These are phyloP conservation scores for Boletus reticuloceps DNA, from an alignment of 768 basidiomycete genomes.

Conservation along the genomic window DNA sequence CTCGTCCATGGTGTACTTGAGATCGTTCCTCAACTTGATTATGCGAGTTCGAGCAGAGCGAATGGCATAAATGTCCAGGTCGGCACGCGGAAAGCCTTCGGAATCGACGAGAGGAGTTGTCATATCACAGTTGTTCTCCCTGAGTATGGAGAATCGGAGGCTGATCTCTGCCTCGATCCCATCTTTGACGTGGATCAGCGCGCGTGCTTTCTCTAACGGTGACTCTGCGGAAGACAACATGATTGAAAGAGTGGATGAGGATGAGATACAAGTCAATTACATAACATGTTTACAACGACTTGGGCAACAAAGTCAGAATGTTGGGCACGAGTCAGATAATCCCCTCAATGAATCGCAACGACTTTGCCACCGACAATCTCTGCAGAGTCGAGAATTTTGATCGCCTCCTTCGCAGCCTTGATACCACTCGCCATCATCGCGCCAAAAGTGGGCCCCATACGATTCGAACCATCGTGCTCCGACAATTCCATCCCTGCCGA, in stretches of 20 bases:
- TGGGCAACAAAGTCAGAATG: too few species aligned
- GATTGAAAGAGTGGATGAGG: too few species aligned
- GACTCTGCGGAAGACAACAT: constrained; percentile 41
- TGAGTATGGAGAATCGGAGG: constrained; percentile 58
- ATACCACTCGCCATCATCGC: constrained; percentile 78
- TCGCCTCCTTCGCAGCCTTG: constrained; percentile 66
- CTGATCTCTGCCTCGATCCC: constrained; percentile 71
- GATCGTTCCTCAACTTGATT: constrained; percentile 81
- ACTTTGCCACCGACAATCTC: constrained; percentile 56
- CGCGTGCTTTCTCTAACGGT: constrained; percentile 56
- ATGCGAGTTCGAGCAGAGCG: constrained; percentile 72
- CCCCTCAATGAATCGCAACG: constrained; percentile 30
- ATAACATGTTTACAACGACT: constrained; percentile 5
- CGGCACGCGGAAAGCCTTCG: constrained; percentile 87
- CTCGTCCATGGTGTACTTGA: constrained; percentile 57
- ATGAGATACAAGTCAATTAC: background rate
- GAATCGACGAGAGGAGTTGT: constrained; percentile 74
- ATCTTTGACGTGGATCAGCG: constrained; percentile 67
- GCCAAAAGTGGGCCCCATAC: constrained; percentile 78
- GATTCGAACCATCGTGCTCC: constrained; percentile 76
- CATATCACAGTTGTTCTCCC: constrained; percentile 61
- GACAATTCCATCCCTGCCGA: constrained; percentile 76
- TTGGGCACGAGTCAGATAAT: too few species aligned
- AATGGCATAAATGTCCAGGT: constrained; percentile 83
- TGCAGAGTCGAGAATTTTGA: constrained; percentile 47